Percentiles rank a stretch among this genome's conserved stretches.
Evolutionary conservation across 176 grass and related monocot genomes (phyloP).

Genomic region (Rhipidocladum racemiflorum): DNA sequence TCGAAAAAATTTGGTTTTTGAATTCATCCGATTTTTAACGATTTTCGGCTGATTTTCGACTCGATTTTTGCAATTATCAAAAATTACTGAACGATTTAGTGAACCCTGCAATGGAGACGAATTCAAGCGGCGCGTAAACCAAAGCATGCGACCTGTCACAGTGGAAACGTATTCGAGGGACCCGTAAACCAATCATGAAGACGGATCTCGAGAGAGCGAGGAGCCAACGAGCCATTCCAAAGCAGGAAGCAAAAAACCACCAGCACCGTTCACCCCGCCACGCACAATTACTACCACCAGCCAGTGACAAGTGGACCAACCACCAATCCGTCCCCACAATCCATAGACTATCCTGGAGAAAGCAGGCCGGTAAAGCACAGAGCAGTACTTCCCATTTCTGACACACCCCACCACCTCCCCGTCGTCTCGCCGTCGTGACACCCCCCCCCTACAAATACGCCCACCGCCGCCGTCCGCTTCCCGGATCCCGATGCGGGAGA

Average conservation of each 20-base stretch:
- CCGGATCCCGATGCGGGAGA: constrained; percentile 39
- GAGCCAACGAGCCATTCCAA: too few species aligned
- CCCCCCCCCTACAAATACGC: constrained; percentile 34
- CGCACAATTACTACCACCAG: accelerated
- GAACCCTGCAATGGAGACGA: too few species aligned
- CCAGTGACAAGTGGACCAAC: background rate
- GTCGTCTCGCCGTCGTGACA: constrained; percentile 41
- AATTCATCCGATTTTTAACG: too few species aligned
- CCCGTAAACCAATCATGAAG: too few species aligned
- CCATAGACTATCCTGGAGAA: background rate
- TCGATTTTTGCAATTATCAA: too few species aligned
- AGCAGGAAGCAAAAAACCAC: background rate
- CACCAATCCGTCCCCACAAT: background rate
- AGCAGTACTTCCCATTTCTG: constrained; percentile 14
- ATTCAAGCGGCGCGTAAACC: too few species aligned
- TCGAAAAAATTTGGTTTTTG: too few species aligned
- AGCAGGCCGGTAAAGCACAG: background rate
- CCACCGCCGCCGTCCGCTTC: constrained; percentile 26
- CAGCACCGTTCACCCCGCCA: background rate
- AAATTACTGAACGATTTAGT: too few species aligned
- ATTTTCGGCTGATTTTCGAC: too few species aligned
- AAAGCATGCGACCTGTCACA: too few species aligned
- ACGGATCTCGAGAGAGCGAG: too few species aligned
- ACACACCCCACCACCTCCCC: constrained; percentile 21
- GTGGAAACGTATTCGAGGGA: too few species aligned